Evolutionary conservation across 2,329 filamentous ascomycete species (phyloP).

Genomic region (Alternaria tenuissima): DNA sequence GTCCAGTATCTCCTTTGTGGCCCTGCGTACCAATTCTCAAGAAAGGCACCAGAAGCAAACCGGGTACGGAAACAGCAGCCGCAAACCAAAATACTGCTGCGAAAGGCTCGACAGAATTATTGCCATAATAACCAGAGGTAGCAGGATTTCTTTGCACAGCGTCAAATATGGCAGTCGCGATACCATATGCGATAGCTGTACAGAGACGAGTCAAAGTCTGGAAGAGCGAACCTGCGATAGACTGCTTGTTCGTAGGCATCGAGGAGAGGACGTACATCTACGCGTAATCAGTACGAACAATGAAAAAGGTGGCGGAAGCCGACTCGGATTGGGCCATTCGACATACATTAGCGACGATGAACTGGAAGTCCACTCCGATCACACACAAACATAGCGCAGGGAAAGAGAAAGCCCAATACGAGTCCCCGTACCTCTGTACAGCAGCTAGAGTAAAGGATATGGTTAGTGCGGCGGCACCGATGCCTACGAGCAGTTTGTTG

Average conservation of each 20-base stretch:
- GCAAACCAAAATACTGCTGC: conserved; percentile 62
- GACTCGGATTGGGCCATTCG: neutral
- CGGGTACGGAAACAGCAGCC: conserved; percentile 54
- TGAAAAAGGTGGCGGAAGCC: neutral
- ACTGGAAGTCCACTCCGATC: conserved; percentile 73
- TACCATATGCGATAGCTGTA: conserved; percentile 67
- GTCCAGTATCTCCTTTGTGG: conserved; percentile 41
- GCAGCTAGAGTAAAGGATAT: conserved; percentile 63
- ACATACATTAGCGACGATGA: conserved; percentile 72
- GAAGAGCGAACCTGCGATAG: conserved; percentile 72
- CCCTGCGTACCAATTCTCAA: conserved; percentile 65
- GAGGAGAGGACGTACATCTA: conserved; percentile 75
- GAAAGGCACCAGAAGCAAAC: conserved; percentile 61
- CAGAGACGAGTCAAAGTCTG: conserved; percentile 71
- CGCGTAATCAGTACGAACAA: neutral
- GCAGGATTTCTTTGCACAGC: conserved; percentile 48
- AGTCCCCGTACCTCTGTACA: conserved; percentile 62
- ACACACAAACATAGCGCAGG: conserved; percentile 68
- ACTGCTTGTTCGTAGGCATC: conserved; percentile 69
- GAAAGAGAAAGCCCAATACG: conserved; percentile 73
- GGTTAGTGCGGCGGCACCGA: conserved; percentile 57
- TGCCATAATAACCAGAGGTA: conserved; percentile 52
- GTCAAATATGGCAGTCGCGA: conserved; percentile 69
- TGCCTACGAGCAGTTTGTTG: conserved; percentile 69
- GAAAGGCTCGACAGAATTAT: conserved; percentile 59